A percentile compares a stretch with the other conserved stretches of the same genome.
Evolutionary conservation across 2,329 filamentous ascomycete species (phyloP).

Genomic region (Cladosporium phlei): DNA sequence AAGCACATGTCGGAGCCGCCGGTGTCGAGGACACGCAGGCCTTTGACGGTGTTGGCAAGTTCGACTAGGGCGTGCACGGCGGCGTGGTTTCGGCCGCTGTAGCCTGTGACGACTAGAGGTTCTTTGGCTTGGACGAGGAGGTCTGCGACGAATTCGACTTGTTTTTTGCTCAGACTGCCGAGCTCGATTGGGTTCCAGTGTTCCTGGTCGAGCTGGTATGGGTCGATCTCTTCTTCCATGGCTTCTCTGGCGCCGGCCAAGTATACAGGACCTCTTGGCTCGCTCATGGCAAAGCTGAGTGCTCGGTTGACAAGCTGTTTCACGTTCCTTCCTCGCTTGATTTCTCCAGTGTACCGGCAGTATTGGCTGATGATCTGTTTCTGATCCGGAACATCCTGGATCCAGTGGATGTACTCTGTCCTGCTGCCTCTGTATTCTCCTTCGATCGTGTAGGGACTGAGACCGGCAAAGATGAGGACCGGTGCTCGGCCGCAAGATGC

Average conservation of each 20-base stretch:
- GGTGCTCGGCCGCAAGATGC: slow-evolving; percentile 69
- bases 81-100: slow-evolving; percentile 63
- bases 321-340: slow-evolving; percentile 78
- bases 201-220: slow-evolving; percentile 63
- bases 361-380: slow-evolving; percentile 78
- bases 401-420: slow-evolving; percentile 83
- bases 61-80: slow-evolving; percentile 59
- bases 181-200: slow-evolving; percentile 69
- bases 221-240: slow-evolving; percentile 78
- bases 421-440: slow-evolving; percentile 72
- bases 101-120: slow-evolving; percentile 68
- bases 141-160: slow-evolving; percentile 56
- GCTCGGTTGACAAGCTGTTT: slow-evolving; percentile 88
- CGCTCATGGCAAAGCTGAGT: slow-evolving; percentile 72
- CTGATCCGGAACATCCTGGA: slow-evolving; percentile 78
- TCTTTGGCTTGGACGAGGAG: slow-evolving; percentile 60
- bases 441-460: slow-evolving; percentile 71
- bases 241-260: slow-evolving; percentile 72
- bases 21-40: slow-evolving; percentile 67
- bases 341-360: slow-evolving; percentile 75
- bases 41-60: slow-evolving; percentile 63
- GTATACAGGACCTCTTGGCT: slow-evolving; percentile 76
- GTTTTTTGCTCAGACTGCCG: slow-evolving; percentile 53
- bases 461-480: slow-evolving; percentile 71
- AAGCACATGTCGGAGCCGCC: slow-evolving; percentile 80